Evolutionary conservation across 2,329 filamentous ascomycete genomes (phyloP).

Genomic region (Bipolaris victoriae): DNA sequence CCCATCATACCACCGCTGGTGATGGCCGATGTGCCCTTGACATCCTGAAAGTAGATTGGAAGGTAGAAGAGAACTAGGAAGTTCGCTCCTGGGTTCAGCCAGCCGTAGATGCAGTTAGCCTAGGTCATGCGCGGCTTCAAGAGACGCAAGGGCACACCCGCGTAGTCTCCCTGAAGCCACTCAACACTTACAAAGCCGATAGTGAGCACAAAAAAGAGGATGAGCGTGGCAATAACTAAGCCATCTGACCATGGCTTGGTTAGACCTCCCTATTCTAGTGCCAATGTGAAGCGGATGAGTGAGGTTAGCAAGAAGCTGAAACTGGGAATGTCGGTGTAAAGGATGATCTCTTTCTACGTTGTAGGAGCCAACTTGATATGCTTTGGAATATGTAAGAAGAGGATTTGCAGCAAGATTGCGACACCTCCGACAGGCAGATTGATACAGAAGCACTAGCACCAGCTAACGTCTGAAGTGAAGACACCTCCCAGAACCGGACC

Average conservation of each 20-base stretch:
- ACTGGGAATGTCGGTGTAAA: not conserved
- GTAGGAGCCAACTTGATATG: not conserved
- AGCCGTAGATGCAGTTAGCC: too few species aligned
- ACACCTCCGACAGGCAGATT: too few species aligned
- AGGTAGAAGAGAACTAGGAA: not conserved
- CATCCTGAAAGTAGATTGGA: not conserved
- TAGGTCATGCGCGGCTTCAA: too few species aligned
- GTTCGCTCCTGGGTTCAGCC: too few species aligned
- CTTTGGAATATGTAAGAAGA: conserved; percentile 39
- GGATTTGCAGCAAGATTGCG: not conserved
- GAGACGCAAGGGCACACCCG: too few species aligned
- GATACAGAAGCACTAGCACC: not conserved
- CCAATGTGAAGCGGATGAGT: not conserved
- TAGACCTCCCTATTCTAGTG: not conserved
- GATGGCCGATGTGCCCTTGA: not conserved
- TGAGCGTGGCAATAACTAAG: not conserved
- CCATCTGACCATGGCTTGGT: not conserved
- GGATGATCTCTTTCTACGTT: not conserved
- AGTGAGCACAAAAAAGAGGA: not conserved
- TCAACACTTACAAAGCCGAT: too few species aligned
- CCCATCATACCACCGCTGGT: not conserved
- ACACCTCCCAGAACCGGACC: not conserved
- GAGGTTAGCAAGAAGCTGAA: not conserved
- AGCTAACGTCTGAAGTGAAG: not conserved
- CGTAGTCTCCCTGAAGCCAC: too few species aligned